Evolutionary conservation across 345 rosid species (phyloP).

Genomic region (Dipteronia dyeriana): DNA sequence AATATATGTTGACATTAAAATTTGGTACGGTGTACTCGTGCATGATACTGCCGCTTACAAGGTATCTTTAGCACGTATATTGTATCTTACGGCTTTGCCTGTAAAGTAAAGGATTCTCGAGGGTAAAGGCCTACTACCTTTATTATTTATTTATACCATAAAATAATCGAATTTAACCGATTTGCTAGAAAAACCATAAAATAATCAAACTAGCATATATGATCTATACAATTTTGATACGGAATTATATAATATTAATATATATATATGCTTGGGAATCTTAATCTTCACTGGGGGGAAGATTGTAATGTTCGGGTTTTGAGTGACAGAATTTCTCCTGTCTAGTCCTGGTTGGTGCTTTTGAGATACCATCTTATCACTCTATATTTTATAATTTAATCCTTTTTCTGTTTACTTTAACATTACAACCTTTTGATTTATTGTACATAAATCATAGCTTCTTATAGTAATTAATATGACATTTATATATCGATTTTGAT

Average conservation of each 20-base stretch:
- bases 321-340: slow-evolving; percentile 27
- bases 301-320: slow-evolving; percentile 27
- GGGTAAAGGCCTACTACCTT: too few relatives aligned
- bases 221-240: neutral
- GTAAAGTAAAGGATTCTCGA: too few relatives aligned
- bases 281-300: slow-evolving; percentile 9
- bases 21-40: too few relatives aligned
- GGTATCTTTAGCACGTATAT: too few relatives aligned
- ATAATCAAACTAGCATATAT: too few relatives aligned
- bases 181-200: too few relatives aligned
- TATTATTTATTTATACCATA: too few relatives aligned
- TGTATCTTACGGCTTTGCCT: too few relatives aligned
- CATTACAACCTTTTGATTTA: neutral
- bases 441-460: neutral
- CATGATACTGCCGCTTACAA: too few relatives aligned
- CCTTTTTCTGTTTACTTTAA: neutral
- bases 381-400: neutral
- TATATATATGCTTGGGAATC: slow-evolving; percentile 16
- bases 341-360: slow-evolving; percentile 25
- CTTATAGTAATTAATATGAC: slow-evolving; percentile 1
- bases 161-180: too few relatives aligned
- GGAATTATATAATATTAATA: neutral
- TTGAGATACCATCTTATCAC: slow-evolving; percentile 34
- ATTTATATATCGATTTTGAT: slow-evolving; percentile 9
- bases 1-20: too few relatives aligned